Percentiles rank a stretch among this genome's conserved stretches.
Conservation (phyloP, 768 basidiomycete genomes). For the Russula sp. region DNA sequence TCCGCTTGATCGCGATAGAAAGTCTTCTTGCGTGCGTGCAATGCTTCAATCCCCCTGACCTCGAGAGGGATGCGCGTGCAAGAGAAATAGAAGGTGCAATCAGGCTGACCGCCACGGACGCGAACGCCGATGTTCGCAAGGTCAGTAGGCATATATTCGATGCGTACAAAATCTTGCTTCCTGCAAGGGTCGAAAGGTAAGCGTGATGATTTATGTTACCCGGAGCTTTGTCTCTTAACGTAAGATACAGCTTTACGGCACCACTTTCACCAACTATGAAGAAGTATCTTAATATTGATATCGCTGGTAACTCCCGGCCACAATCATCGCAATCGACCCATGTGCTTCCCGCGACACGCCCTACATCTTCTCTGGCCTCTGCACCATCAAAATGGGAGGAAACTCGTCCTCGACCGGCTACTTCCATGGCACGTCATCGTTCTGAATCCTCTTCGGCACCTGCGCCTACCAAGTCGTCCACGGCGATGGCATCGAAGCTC, state of each 20-base stretch:
- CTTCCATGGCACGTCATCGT: constrained; percentile 21
- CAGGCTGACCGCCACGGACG: constrained; percentile 62
- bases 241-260: constrained; percentile 54
- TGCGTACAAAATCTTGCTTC: constrained; percentile 69
- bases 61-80: constrained; percentile 65
- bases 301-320: constrained; percentile 25
- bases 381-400: constrained; percentile 14
- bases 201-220: constrained; percentile 28
- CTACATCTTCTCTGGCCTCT: constrained; percentile 22
- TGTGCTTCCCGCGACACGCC: constrained; percentile 18
- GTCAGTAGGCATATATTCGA: constrained; percentile 68
- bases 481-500: neutral
- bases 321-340: constrained; percentile 24
- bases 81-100: constrained; percentile 70
- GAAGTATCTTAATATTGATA: constrained; percentile 30
- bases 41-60: constrained; percentile 73
- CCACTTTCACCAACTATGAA: constrained; percentile 74
- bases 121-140: constrained; percentile 72
- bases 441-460: constrained; percentile 20
- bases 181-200: constrained; percentile 64
- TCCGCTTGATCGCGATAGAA: constrained; percentile 66
- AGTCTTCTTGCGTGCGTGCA: constrained; percentile 63
- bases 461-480: neutral
- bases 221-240: constrained; percentile 20
- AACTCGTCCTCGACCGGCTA: constrained; percentile 22